Base-by-base conservation (phyloP, 1,139 yeast genomes). In the Meyerozyma athensensis region DNA sequence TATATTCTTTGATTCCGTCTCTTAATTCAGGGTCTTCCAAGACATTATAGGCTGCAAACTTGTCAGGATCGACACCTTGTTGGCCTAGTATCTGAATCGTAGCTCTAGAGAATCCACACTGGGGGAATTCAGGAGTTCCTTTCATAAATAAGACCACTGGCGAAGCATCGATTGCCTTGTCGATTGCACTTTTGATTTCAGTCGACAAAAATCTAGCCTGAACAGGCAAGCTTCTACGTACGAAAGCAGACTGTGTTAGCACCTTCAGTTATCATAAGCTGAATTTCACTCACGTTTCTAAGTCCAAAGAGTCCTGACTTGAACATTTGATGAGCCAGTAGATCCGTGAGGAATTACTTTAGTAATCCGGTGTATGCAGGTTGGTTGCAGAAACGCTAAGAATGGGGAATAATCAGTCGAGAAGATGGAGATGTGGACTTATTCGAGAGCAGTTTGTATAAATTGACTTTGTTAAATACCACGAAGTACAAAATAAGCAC, bases 101-200 rank as follows among this genome's bases (percentile, higher is more conserved):
- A 37, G 96, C 95, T 55, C 96, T 78, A 5, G 97, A 89, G 56
- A 94, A 94, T 1, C 99, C 98, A 70, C 99, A 94, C 54, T 89
- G 95, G 21, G 99, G 99, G 42, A 86, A 87, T 54, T 90, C 97
- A 1, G 99, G 99, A 1, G 98, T 94, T 8, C 96, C 96, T 58
- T 86, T 86, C 96, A 86, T 86, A 67, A 90, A 90, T 23, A 94
- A 72, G 8, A 94, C 98, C 10, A 92, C 97, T 13, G 96, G 96
- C 1, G 97, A 94, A 12, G 95, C 80, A 4, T 65, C 68, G 20
- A 92, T 83, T 1, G 97, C 97, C 40, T 76, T 73, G 50, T 84
- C 89, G 43, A 92, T 87, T 35, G 97, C 97, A 24, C 74, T 68
- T 49, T 74, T 78, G 47, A 92, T 85, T 50, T 87, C 96, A 4